Base-by-base conservation (phyloP, 2,329 filamentous ascomycete genomes). In the Colletotrichum simmondsii region DNA sequence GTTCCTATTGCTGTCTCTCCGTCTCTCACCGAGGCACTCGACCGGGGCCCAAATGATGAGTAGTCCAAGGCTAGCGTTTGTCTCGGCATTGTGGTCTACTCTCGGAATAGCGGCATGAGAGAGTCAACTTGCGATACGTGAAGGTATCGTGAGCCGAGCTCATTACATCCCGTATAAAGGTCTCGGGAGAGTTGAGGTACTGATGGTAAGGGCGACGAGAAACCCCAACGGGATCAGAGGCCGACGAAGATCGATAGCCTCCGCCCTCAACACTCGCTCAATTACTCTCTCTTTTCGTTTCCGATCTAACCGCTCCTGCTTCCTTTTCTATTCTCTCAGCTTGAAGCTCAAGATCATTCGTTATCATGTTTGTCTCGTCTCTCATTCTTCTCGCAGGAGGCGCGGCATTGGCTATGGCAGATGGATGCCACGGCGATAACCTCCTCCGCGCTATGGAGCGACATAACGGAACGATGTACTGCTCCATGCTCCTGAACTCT, bases 341-440 rank as follows among this genome's bases (percentile, higher is more conserved):
- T n/a, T 22, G 14, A 19, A 56, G 14, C 26, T 5, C 14, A 22
- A 2, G 11, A 10, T 12, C 5, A 11, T 22, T 35, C 3, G 10
- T 14, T 26, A 37, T 7, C 19, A 72, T 72, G 70, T 26, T 22
- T 42, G 12, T n/a, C 11, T 7, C 42, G 1, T 28, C n/a, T 6
- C 26, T 56, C 3, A 26, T 65, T 7, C 8, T 57, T 26, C 19
- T 72, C 12, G 28, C 14, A 19, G 49, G 24, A 5, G 8, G 7
- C 4, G 60, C 19, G 11, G 60, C n/a, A 3, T 8, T 26, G 22
- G 60, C 24, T 19, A 49, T 22, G n/a, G 70, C 70, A 1, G 66
- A 72, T 22, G 65, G 62, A 12, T 73, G 71, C 22, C 71, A 73
- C 22, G 60, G 57, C 12, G 74, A 75, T 12, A 75, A 75, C 58